These are phyloP conservation scores for Cryoendolithus antarcticus DNA, from an alignment of 2,329 filamentous ascomycete species.

Conservation along the genomic window DNA sequence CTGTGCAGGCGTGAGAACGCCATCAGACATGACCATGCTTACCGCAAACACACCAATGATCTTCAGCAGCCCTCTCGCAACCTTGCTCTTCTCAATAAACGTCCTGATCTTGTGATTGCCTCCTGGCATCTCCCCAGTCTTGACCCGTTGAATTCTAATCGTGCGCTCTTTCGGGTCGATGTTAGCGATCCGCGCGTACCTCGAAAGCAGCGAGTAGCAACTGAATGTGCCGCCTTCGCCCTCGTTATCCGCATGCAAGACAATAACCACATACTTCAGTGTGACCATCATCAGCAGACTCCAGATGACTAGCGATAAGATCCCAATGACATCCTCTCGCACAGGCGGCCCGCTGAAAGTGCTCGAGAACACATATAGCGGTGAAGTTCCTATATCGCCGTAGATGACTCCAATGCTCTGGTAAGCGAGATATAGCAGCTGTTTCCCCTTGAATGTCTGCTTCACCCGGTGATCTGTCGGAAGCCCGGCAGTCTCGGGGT, in stretches of 20 bases:
- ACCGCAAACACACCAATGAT: conserved; percentile 53
- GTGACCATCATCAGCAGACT: conserved; percentile 57
- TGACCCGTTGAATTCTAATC: conserved; percentile 47
- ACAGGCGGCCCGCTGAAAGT: conserved; percentile 45
- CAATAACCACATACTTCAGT: conserved; percentile 55
- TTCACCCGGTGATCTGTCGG: conserved; percentile 6
- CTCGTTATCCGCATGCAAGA: conserved; percentile 55
- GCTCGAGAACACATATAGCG: conserved; percentile 61
- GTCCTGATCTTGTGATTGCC: conserved; percentile 42
- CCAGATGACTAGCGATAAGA: conserved; percentile 58
- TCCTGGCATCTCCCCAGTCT: conserved; percentile 43
- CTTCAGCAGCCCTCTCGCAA: conserved; percentile 44
- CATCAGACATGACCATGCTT: conserved; percentile 55
- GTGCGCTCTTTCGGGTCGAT: conserved; percentile 45
- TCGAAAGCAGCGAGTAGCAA: conserved; percentile 51
- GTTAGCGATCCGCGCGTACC: conserved; percentile 49
- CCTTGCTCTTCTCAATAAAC: conserved; percentile 44
- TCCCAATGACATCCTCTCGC: conserved; percentile 49
- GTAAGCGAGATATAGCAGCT: conserved; percentile 42
- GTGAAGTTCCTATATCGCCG: conserved; percentile 54
- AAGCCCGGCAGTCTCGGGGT: conserved; percentile 3
- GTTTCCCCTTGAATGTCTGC: conserved; percentile 21
- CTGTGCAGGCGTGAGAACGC: conserved; percentile 56
- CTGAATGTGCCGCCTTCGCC: conserved; percentile 60
- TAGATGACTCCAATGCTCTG: conserved; percentile 57